Percentiles rank a stretch among this genome's conserved stretches.
Evolutionary conservation across 2,329 filamentous ascomycete genomes (phyloP).

Genomic region (Chaetomiaceae sp.): DNA sequence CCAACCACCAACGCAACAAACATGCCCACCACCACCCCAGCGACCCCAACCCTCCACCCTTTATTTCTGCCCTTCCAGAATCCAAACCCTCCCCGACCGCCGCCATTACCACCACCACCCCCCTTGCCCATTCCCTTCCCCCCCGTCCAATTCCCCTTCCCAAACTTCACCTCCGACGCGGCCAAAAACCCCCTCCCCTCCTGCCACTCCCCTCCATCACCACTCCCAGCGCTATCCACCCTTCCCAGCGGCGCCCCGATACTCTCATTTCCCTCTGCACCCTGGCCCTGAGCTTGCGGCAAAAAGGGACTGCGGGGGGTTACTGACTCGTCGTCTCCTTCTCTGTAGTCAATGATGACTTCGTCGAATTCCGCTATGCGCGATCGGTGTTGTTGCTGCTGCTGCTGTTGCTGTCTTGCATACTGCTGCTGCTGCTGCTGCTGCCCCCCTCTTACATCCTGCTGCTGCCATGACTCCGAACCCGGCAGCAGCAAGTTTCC

Average conservation of each 20-base stretch:
- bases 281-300: too few species aligned
- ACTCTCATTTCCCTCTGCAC: neutral
- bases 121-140: conserved; percentile 40
- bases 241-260: neutral
- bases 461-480: too few species aligned
- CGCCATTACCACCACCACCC: conserved; percentile 36
- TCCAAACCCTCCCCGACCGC: conserved; percentile 19
- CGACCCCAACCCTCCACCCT: conserved; percentile 47
- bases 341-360: neutral
- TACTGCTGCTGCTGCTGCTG: neutral
- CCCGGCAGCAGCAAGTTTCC: too few species aligned
- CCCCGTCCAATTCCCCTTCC: conserved; percentile 3
- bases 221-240: conserved; percentile 7
- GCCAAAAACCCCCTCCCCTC: conserved; percentile 19
- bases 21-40: conserved; percentile 40
- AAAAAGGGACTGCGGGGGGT: too few species aligned
- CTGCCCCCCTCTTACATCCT: too few species aligned
- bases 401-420: neutral
- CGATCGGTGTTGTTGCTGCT: conserved; percentile 27
- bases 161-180: neutral
- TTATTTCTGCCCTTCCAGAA: too few species aligned
- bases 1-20: conserved; percentile 36
- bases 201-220: conserved; percentile 4
- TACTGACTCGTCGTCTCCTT: neutral
- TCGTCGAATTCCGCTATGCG: conserved; percentile 32